A percentile compares a stretch with the other conserved stretches of the same genome.
Conservation (phyloP, 305 asterid species). For the Solanum hybrid region DNA sequence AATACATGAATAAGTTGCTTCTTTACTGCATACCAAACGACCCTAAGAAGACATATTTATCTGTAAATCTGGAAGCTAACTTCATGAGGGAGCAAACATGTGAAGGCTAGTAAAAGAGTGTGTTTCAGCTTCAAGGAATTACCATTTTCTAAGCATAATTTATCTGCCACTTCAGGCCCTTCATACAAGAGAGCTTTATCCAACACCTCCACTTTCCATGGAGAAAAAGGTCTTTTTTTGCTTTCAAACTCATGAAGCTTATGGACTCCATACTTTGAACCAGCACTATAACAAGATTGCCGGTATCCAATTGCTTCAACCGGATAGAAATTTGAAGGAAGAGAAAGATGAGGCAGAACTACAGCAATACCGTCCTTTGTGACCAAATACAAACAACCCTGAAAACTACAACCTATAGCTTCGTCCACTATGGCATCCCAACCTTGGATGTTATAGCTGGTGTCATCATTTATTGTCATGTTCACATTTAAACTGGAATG, state of each 20-base stretch:
- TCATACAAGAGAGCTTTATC: conserved; percentile 74
- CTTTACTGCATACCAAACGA: not conserved
- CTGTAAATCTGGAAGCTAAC: not conserved
- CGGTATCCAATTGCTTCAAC: conserved; percentile 73
- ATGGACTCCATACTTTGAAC: conserved; percentile 24
- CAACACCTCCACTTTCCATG: conserved; percentile 90
- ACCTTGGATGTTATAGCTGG: conserved; percentile 27
- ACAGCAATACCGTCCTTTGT: conserved; percentile 69
- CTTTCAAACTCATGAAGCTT: conserved; percentile 33
- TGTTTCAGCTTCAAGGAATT: conserved; percentile 11
- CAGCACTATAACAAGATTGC: conserved; percentile 28
- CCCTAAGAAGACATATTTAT: not conserved
- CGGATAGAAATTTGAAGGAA: conserved; percentile 52
- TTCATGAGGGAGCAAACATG: conserved; percentile 2
- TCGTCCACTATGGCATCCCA: conserved; percentile 43
- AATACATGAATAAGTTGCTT: not conserved
- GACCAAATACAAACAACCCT: conserved; percentile 70
- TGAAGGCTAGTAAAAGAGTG: conserved; percentile 4
- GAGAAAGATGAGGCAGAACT: conserved; percentile 77
- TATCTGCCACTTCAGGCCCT: conserved; percentile 81
- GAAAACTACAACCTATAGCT: conserved; percentile 79
- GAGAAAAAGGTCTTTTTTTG: conserved; percentile 39
- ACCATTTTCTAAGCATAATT: conserved; percentile 83
- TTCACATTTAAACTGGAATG: conserved; percentile 56
- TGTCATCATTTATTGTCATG: conserved; percentile 44